Percentiles rank a stretch among this genome's conserved stretches.
phyloP scores from a whole-genome alignment of 2,329 filamentous ascomycete genomes.

The Xylariomycetidae sp. region DNA sequence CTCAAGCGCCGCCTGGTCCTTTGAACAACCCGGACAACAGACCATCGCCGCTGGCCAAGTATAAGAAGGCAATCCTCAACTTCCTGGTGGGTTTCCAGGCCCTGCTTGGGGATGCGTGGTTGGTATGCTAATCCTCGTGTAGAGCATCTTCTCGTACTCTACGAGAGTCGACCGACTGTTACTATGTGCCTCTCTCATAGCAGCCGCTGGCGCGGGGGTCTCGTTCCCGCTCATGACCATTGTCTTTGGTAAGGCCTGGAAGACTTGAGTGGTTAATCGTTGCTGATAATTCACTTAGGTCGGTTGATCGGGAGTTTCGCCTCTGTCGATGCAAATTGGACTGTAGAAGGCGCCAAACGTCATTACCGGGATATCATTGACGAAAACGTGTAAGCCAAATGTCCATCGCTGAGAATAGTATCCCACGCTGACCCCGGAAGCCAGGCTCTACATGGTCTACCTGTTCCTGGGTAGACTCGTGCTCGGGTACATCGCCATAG shows the following conservation, averaged over 20 bases:
- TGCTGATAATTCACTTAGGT: slow-evolving; percentile 22
- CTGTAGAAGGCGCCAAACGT: slow-evolving; percentile 13
- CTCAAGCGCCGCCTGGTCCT: slow-evolving; percentile 5
- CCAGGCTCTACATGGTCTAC: slow-evolving; percentile 61
- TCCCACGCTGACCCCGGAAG: slow-evolving; percentile 1
- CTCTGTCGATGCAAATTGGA: slow-evolving; percentile 15
- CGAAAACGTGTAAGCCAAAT: slow-evolving; percentile 35
- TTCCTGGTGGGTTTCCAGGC: slow-evolving; percentile 18
- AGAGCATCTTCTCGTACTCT: slow-evolving; percentile 26
- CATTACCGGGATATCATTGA: slow-evolving; percentile 32
- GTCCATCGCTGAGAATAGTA: not conserved
- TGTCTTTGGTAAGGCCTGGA: slow-evolving; percentile 39
- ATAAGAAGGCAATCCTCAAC: slow-evolving; percentile 16
- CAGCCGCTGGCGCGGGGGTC: slow-evolving; percentile 22
- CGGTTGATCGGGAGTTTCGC: slow-evolving; percentile 43
- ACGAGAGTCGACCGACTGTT: slow-evolving; percentile 21
- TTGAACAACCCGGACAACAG: slow-evolving; percentile 8
- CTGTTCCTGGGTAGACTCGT: slow-evolving; percentile 62
- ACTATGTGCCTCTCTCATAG: slow-evolving; percentile 16
- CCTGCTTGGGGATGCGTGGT: not conserved
- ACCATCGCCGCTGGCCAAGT: slow-evolving; percentile 8
- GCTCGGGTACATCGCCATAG: slow-evolving; percentile 55
- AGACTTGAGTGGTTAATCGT: not conserved
- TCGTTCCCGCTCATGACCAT: slow-evolving; percentile 45
- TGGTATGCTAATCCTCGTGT: slow-evolving; percentile 7